Conservation (phyloP, 2,329 filamentous ascomycete species). For the Corinectria fuckeliana region DNA sequence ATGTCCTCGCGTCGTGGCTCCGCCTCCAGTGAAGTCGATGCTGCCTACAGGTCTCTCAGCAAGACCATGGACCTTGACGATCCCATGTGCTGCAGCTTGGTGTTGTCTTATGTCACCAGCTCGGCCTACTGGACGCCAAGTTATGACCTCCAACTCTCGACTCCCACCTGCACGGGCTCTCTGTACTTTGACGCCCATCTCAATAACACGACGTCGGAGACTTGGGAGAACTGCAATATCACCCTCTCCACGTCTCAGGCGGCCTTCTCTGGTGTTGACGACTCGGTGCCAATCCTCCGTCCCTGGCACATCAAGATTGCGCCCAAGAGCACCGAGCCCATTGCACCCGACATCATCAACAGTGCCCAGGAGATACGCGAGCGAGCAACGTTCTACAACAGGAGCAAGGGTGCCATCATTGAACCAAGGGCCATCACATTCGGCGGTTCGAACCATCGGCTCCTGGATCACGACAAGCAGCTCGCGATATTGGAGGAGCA, state of each 20-base stretch:
- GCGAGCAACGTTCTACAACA: constrained; percentile 38
- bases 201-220: constrained; percentile 67
- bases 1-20: constrained; percentile 57
- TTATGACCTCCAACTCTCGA: constrained; percentile 68
- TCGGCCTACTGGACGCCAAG: constrained; percentile 65
- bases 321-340: constrained; percentile 30
- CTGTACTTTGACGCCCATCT: constrained; percentile 69
- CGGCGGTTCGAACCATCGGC: constrained; percentile 67
- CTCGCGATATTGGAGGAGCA: constrained; percentile 84
- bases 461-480: constrained; percentile 89
- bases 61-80: constrained; percentile 28
- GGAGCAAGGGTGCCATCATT: constrained; percentile 27
- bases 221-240: constrained; percentile 66
- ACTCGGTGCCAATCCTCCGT: constrained; percentile 59
- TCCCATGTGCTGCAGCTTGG: constrained; percentile 49
- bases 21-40: constrained; percentile 58
- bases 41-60: constrained; percentile 50
- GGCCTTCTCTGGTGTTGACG: constrained; percentile 60
- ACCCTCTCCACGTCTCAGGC: constrained; percentile 69
- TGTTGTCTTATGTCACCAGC: constrained; percentile 65
- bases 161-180: constrained; percentile 56
- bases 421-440: constrained; percentile 13
- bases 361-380: constrained; percentile 49
- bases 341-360: constrained; percentile 41
- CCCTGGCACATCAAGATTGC: constrained; percentile 64